phyloP scores from a whole-genome alignment of 2,329 filamentous ascomycete species.

The Elsinoe australis region DNA sequence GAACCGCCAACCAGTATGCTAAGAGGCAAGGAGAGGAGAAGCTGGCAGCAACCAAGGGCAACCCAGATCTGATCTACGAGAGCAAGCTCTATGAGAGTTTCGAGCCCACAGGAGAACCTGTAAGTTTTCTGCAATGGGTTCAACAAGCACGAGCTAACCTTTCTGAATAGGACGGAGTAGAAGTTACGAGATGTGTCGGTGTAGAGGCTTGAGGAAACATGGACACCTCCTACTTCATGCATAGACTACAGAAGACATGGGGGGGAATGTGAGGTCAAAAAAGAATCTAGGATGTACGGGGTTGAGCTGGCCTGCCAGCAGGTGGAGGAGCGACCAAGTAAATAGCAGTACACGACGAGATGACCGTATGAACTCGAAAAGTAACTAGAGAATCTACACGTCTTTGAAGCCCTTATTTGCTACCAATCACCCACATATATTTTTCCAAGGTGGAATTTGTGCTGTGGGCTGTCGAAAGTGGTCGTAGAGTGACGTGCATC shows the following conservation, averaged over 20 bases:
- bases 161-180: conserved; percentile 52
- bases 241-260: background rate
- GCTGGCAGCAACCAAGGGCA: conserved; percentile 42
- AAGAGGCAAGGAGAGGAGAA: conserved; percentile 41
- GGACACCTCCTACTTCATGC: too few relatives aligned
- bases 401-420: too few relatives aligned
- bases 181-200: conserved; percentile 54
- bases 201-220: conserved; percentile 24
- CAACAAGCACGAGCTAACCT: background rate
- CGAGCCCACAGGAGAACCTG: conserved; percentile 59
- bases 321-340: too few relatives aligned
- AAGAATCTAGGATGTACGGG: background rate
- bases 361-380: background rate
- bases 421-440: too few relatives aligned
- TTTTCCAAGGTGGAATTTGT: too few relatives aligned
- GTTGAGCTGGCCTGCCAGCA: background rate
- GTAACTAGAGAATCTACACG: background rate
- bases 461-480: too few relatives aligned
- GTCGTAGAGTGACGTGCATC: background rate
- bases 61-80: conserved; percentile 59
- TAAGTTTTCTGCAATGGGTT: conserved; percentile 36
- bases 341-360: background rate
- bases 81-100: conserved; percentile 57
- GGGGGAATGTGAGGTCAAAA: background rate
- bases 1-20: conserved; percentile 42